These are phyloP conservation scores for Ampelocalamus luodianensis DNA, from an alignment of 176 grass and related monocot genomes.

Conservation along the genomic window DNA sequence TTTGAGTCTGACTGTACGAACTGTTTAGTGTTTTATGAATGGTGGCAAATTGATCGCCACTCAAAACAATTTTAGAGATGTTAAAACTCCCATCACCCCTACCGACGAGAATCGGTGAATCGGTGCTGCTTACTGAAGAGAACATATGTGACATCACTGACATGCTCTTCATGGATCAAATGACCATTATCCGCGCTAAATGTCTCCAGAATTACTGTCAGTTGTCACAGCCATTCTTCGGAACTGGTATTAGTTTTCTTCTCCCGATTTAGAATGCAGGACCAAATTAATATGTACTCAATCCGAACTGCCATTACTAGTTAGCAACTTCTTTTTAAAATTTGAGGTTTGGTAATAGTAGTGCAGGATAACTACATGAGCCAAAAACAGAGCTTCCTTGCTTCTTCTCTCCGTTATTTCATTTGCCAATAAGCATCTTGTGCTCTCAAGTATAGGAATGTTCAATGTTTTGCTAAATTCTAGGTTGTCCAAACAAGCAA, in stretches of 20 bases:
- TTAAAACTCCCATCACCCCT: no score
- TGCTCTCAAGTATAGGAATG: background rate
- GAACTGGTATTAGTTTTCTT: background rate
- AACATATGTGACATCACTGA: background rate
- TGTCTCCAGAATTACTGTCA: background rate
- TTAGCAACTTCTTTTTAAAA: background rate
- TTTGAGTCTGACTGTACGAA: no score
- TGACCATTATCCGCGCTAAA: background rate
- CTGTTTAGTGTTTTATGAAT: no score
- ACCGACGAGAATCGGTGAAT: no score
- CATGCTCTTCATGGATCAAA: background rate
- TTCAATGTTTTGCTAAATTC: background rate
- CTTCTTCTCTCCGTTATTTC: background rate
- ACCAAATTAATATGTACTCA: background rate
- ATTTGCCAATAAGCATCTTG: background rate
- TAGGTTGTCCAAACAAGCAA: background rate
- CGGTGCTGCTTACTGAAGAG: no score
- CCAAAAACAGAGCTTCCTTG: background rate
- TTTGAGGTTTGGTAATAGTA: background rate
- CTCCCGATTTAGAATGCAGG: no score
- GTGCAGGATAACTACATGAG: background rate
- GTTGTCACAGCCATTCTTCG: background rate
- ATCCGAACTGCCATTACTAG: background rate
- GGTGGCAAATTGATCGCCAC: no score
- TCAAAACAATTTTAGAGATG: no score